Conservation (phyloP, 2,329 filamentous ascomycete species). For the Lachnum nothofagi region DNA sequence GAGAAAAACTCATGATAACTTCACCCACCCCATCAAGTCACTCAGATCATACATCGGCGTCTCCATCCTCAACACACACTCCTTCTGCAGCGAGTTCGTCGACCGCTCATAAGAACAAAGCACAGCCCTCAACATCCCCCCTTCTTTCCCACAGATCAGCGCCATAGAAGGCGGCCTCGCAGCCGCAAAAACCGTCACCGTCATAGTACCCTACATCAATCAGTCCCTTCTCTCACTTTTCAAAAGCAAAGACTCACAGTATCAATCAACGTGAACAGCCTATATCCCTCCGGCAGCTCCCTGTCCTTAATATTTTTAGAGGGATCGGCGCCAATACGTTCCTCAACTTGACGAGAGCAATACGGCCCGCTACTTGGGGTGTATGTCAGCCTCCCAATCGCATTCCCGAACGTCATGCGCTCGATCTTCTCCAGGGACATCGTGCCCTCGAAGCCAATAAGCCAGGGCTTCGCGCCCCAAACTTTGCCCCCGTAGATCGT, state of each 20-base stretch:
- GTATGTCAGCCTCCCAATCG: no score
- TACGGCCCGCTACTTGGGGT: no score
- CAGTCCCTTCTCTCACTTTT: no score
- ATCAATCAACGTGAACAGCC: constrained; percentile 34
- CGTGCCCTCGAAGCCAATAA: no score
- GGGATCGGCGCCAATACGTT: constrained; percentile 18
- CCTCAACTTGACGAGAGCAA: no score
- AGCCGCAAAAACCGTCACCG: constrained; percentile 32
- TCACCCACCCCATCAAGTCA: not conserved
- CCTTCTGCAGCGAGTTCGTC: constrained; percentile 13
- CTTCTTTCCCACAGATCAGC: constrained; percentile 32
- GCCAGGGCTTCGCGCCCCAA: no score
- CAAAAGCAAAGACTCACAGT: no score
- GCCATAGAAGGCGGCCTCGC: constrained; percentile 32
- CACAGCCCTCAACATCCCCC: constrained; percentile 33
- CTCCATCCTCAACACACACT: constrained; percentile 21
- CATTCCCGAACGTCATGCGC: no score
- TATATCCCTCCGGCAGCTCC: constrained; percentile 8
- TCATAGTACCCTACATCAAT: constrained; percentile 16
- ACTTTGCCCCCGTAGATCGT: no score
- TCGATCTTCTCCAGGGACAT: no score
- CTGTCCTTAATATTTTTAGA: constrained; percentile 2
- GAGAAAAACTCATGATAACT: not conserved
- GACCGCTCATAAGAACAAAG: constrained; percentile 24
- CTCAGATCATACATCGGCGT: not conserved